phyloP scores from a whole-genome alignment of 2,329 filamentous ascomycete genomes.

The Cercospora sesami region DNA sequence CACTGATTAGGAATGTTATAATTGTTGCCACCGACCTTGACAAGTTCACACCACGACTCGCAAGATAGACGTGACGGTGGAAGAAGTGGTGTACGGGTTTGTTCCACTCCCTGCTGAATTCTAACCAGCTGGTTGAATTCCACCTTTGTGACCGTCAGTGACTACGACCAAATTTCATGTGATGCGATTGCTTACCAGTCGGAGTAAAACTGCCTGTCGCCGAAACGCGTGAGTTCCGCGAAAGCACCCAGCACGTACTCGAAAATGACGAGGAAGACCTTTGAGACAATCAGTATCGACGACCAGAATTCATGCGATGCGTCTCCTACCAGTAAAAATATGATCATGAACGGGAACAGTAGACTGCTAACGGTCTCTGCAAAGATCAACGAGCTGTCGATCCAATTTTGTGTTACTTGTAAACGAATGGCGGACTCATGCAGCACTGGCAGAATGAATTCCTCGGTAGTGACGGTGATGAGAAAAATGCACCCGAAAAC shows the following conservation, averaged over 20 bases:
- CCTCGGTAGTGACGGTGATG: constrained; percentile 84
- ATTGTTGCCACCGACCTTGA: constrained; percentile 76
- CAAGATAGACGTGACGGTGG: constrained; percentile 88
- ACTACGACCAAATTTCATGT: background rate
- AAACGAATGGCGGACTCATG: constrained; percentile 65
- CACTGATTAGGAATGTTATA: constrained; percentile 88
- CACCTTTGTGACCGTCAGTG: constrained; percentile 39
- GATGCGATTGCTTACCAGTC: constrained; percentile 52
- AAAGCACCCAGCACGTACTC: constrained; percentile 94
- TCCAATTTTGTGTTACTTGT: constrained; percentile 48
- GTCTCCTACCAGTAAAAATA: constrained; percentile 70
- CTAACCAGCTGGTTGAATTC: constrained; percentile 82
- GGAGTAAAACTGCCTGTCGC: constrained; percentile 88
- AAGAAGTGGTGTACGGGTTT: constrained; percentile 97
- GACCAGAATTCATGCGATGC: background rate
- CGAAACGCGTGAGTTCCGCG: constrained; percentile 81
- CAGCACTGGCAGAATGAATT: constrained; percentile 91
- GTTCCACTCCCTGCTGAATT: constrained; percentile 90
- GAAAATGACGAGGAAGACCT: constrained; percentile 91
- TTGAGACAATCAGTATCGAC: background rate
- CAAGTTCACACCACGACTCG: constrained; percentile 68
- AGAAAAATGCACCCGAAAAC: constrained; percentile 97
- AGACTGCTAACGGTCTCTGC: constrained; percentile 88
- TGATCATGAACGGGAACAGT: constrained; percentile 96
- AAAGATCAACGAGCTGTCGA: constrained; percentile 75